These are phyloP conservation scores for Colletotrichum incanum DNA, from an alignment of 2,329 filamentous ascomycete species.

Conservation along the genomic window DNA sequence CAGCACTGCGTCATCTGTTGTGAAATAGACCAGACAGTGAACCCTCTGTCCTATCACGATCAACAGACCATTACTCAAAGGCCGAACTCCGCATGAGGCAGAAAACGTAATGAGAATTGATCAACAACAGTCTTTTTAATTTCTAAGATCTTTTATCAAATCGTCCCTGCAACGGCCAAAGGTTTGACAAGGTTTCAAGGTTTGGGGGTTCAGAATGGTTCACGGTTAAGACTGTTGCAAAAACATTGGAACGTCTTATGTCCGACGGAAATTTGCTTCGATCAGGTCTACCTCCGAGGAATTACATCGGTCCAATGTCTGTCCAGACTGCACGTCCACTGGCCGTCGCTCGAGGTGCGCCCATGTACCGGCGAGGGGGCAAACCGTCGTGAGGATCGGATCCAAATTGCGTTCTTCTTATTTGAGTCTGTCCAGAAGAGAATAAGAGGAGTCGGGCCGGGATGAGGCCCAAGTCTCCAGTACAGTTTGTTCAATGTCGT, in stretches of 20 bases:
- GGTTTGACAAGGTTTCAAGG: background rate
- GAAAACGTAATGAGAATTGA: background rate
- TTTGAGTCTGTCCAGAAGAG: too few species aligned
- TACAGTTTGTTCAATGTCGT: background rate
- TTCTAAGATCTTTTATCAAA: background rate
- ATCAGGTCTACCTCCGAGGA: background rate
- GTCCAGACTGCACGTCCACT: background rate
- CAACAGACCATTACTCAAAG: background rate
- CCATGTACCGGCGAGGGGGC: background rate
- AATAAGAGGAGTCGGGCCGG: too few species aligned
- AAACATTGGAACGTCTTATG: background rate
- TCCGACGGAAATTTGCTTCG: slow-evolving; percentile 9
- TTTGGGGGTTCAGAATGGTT: background rate
- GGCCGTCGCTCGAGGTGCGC: too few species aligned
- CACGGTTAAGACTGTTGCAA: background rate
- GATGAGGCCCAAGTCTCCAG: background rate
- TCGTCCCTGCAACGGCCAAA: background rate
- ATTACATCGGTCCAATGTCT: background rate
- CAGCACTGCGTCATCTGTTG: background rate
- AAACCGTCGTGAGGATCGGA: background rate
- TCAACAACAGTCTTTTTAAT: background rate
- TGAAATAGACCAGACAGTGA: background rate
- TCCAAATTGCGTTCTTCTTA: too few species aligned
- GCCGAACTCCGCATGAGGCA: background rate
- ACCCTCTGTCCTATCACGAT: background rate